Conservation (phyloP, 2,329 filamentous ascomycete species). For the Pseudogymnoascus destructans region DNA sequence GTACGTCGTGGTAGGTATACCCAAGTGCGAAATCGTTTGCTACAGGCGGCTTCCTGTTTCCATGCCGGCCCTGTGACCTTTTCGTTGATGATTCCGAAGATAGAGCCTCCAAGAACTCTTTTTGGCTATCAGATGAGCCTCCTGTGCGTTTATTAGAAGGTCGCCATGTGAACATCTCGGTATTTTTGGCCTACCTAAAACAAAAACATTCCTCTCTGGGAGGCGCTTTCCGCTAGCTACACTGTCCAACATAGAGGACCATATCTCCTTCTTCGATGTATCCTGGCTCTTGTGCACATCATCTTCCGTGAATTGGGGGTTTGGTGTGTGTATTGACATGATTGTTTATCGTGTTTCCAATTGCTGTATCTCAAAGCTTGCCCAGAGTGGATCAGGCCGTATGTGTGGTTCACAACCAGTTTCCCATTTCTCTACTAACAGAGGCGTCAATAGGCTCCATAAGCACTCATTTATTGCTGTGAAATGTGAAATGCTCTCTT, state of each 20-base stretch:
- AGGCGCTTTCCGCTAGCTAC: slow-evolving; percentile 82
- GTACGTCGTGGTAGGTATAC: slow-evolving; percentile 89
- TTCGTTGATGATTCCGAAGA: slow-evolving; percentile 29
- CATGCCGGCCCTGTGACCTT: slow-evolving; percentile 37
- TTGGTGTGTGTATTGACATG: slow-evolving; percentile 37
- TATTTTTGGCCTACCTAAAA: slow-evolving; percentile 50
- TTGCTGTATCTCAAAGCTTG: slow-evolving; percentile 1
- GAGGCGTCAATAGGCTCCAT: slow-evolving; percentile 1
- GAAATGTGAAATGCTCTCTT: background rate
- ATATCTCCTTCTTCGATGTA: slow-evolving; percentile 68
- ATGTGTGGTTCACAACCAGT: slow-evolving; percentile 3
- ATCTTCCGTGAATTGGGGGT: slow-evolving; percentile 37
- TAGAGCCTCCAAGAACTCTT: slow-evolving; percentile 62
- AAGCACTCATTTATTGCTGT: slow-evolving; percentile 2
- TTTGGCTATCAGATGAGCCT: slow-evolving; percentile 69
- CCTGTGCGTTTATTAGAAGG: slow-evolving; percentile 35
- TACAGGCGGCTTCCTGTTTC: slow-evolving; percentile 55
- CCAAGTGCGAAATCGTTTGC: slow-evolving; percentile 87
- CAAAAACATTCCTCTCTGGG: slow-evolving; percentile 81
- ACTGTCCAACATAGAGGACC: slow-evolving; percentile 84
- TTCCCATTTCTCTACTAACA: slow-evolving; percentile 3
- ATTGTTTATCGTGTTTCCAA: slow-evolving; percentile 6
- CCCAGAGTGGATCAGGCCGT: background rate
- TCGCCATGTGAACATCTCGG: background rate
- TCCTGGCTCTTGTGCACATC: slow-evolving; percentile 52